A percentile compares a stretch with the other conserved stretches of the same genome.
Evolutionary conservation across 2,329 filamentous ascomycete genomes (phyloP).

Genomic region (Ophiocordyceps camponoti-floridani): DNA sequence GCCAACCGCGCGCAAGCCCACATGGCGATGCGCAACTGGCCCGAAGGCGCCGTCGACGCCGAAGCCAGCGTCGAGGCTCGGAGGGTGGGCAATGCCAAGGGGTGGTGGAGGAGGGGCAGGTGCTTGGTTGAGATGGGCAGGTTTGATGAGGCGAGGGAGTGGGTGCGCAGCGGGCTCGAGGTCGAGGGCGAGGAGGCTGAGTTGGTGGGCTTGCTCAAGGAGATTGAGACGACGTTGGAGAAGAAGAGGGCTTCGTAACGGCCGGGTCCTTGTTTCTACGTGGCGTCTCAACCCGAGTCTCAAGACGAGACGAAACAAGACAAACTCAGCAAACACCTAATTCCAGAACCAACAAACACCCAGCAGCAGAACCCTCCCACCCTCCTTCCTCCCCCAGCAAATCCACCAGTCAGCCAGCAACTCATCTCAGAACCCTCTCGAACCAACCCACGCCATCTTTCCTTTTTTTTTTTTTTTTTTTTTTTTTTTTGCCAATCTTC

Average conservation of each 20-base stretch:
- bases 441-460: too few species aligned
- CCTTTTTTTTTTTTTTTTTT: not conserved
- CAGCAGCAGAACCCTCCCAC: too few species aligned
- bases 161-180: slow-evolving; percentile 62
- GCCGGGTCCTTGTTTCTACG: too few species aligned
- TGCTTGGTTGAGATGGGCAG: slow-evolving; percentile 85
- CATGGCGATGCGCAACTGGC: slow-evolving; percentile 69
- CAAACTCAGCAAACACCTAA: too few species aligned
- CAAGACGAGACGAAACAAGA: not conserved
- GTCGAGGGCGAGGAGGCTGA: slow-evolving; percentile 58
- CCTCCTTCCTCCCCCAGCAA: not conserved
- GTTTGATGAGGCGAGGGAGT: slow-evolving; percentile 63
- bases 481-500: not conserved
- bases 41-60: slow-evolving; percentile 74
- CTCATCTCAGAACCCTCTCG: too few species aligned
- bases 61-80: slow-evolving; percentile 79
- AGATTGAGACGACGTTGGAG: slow-evolving; percentile 32
- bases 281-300: too few species aligned
- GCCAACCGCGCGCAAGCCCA: slow-evolving; percentile 81
- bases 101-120: slow-evolving; percentile 76
- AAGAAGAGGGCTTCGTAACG: slow-evolving; percentile 15
- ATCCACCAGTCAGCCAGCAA: too few species aligned
- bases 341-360: too few species aligned
- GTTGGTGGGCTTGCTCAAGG: slow-evolving; percentile 43
- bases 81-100: slow-evolving; percentile 76